These are phyloP conservation scores for Phytopythium vexans DNA, from an alignment of 352 stramenopile genomes.

Conservation along the genomic window DNA sequence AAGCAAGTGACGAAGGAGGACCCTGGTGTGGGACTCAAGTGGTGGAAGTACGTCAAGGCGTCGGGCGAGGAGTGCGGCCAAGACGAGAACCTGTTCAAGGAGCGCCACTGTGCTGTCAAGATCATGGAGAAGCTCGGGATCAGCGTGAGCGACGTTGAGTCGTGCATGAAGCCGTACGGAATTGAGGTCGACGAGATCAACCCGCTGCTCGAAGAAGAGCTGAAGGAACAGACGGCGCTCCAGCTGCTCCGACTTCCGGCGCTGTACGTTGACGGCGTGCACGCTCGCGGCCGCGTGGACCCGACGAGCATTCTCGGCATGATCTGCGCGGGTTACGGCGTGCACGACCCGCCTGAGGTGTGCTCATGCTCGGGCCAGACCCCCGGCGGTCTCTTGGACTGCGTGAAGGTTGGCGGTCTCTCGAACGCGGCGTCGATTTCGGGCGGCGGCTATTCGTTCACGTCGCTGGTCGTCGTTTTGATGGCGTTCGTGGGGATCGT, in stretches of 20 bases:
- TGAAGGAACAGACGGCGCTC: constrained; percentile 86
- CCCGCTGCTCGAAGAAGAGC: constrained; percentile 86
- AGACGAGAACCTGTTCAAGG: constrained; percentile 83
- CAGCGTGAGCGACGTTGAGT: constrained; percentile 82
- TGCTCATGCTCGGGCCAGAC: constrained; percentile 75
- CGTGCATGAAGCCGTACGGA: constrained; percentile 93
- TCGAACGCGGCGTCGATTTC: constrained; percentile 53
- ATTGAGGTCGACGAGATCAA: constrained; percentile 87
- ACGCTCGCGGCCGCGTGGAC: constrained; percentile 90
- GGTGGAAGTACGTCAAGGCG: constrained; percentile 95
- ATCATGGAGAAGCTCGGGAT: constrained; percentile 89
- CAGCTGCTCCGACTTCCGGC: constrained; percentile 92
- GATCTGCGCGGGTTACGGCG: constrained; percentile 83
- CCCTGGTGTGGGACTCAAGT: constrained; percentile 86
- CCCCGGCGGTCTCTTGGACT: constrained; percentile 55
- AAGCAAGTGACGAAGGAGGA: constrained; percentile 75
- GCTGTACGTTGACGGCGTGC: constrained; percentile 94
- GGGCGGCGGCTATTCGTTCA: constrained; percentile 73
- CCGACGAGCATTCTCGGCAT: constrained; percentile 80
- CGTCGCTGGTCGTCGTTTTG: constrained; percentile 84
- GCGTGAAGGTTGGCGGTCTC: constrained; percentile 68
- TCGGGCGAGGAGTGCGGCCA: constrained; percentile 87
- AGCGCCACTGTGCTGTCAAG: constrained; percentile 86
- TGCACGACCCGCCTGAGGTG: constrained; percentile 74
- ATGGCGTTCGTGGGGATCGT: constrained; percentile 76